These are phyloP conservation scores for Kodamaea restingae DNA, from an alignment of 805 yeast genomes.

Conservation along the genomic window DNA sequence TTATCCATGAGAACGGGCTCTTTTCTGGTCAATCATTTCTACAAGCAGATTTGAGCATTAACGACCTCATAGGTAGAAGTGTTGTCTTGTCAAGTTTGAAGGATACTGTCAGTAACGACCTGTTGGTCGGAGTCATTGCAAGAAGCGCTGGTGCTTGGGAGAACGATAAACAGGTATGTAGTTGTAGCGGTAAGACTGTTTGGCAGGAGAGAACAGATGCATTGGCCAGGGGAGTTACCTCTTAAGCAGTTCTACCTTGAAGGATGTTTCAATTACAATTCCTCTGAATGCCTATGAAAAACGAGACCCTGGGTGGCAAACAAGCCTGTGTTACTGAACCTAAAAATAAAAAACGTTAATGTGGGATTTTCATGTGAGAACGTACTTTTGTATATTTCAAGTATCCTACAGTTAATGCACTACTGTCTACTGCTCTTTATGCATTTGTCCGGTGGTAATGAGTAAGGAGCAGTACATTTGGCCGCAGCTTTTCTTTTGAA, in stretches of 20 bases:
- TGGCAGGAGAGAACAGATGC: slow-evolving; percentile 95
- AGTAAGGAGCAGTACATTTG: no score
- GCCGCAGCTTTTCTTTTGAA: no score
- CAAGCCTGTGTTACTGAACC: no score
- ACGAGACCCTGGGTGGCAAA: no score
- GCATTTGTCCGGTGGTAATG: no score
- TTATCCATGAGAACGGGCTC: slow-evolving; percentile 10
- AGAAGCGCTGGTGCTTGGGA: slow-evolving; percentile 98
- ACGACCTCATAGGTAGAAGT: slow-evolving; percentile 69
- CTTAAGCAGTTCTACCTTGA: neutral
- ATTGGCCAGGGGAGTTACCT: slow-evolving; percentile 48
- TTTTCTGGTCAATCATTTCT: slow-evolving; percentile 37
- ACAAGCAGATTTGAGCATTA: slow-evolving; percentile 44
- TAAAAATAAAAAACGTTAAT: no score
- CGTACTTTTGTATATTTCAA: no score
- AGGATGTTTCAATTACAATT: no score
- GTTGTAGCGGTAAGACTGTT: slow-evolving; percentile 90
- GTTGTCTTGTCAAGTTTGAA: slow-evolving; percentile 43
- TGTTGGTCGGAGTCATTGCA: slow-evolving; percentile 84
- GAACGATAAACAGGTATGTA: slow-evolving; percentile 87
- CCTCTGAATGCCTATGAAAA: no score
- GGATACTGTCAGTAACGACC: slow-evolving; percentile 38
- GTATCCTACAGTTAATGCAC: no score
- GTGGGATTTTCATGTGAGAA: no score
- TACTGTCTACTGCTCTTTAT: no score